phyloP scores from a whole-genome alignment of 441 rosid genomes.

The Pelargonium citronellum region DNA sequence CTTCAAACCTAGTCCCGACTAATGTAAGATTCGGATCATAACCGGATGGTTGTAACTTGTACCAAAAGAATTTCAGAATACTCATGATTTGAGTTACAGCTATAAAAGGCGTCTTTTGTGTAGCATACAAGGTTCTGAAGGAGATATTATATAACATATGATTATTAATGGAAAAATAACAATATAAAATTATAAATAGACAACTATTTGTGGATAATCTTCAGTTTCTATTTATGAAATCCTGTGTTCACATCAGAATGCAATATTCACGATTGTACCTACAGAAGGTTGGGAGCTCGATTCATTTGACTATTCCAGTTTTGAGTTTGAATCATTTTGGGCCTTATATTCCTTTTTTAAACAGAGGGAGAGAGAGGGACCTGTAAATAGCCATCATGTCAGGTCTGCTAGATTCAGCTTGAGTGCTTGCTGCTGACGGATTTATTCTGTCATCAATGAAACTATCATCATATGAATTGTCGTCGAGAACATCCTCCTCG shows the following conservation, averaged over 20 bases:
- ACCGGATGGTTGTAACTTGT: not conserved
- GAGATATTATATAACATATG: no score
- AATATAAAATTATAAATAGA: not conserved
- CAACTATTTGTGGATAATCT: not conserved
- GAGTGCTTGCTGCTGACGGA: conserved; percentile 51
- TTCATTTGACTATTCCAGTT: not conserved
- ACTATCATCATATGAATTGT: conserved; percentile 60
- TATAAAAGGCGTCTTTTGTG: not conserved
- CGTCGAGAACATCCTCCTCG: conserved; percentile 46
- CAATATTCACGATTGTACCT: not conserved
- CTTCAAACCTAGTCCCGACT: not conserved
- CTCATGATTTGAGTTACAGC: not conserved
- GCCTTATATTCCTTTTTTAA: no score
- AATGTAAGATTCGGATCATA: not conserved
- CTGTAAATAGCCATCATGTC: conserved; percentile 94
- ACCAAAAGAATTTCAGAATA: not conserved
- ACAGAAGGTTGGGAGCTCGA: not conserved
- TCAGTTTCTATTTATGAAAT: not conserved
- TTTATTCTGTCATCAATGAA: conserved; percentile 77
- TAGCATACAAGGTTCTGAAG: no score
- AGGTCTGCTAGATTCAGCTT: conserved; percentile 47
- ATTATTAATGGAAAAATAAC: no score
- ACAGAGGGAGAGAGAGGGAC: conserved; percentile 26
- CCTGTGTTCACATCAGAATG: not conserved
- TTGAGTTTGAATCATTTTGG: not conserved